Base-by-base conservation (phyloP, 2,329 filamentous ascomycete species). In the Stemphylium vesicarium region DNA sequence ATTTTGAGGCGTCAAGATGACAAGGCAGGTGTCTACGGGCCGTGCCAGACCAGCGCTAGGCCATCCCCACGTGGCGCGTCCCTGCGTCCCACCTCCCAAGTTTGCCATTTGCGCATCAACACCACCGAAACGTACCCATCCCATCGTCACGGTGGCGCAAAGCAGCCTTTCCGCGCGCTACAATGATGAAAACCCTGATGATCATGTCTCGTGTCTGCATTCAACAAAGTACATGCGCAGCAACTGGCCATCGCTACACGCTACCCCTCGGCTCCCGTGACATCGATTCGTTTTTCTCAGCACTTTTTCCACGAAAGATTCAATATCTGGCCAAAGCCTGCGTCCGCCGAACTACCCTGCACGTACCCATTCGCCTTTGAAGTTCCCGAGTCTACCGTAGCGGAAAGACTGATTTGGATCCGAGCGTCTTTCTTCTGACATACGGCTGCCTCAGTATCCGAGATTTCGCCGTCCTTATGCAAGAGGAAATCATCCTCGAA, bases 221-320 rank as follows among this genome's bases (percentile, higher is more conserved):
- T 26, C 42, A 6, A 32, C 31, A 32, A 45, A 7, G 42, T 32
- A 36, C 42, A 45, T 24, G 31, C 36, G 42, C 31, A 32, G 36
- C 42, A 29, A 22, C 11, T 5, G 32, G 4, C 32, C 32, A 45
- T 22, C 32, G 36, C 32, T 1, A 24, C 26, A 11, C 8, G 20
- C 32, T 15, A 36, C 13, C n/a, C 5, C 16, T 45, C 22, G 42
- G 42, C 42, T 36, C n/a, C 16, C 32, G 36, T 20, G 13, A 36
- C 32, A 12, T 35, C 10, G 15, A 18, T 43, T 43, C 15, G 10
- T 32, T 41, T 24, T 22, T 4, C 16, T 45, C 26, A 68, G 49
- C 65, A 66, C 41, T 63, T 68, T 50, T 52, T 68, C 68, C 63
- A 69, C 6, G 60, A 60, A 4, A 68, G 44, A 56, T 66, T 66